Evolutionary conservation across 345 rosid species (phyloP), one percentile per base, ranked within the genome.

Genomic region (Mallotus nudiflorus): DNA sequence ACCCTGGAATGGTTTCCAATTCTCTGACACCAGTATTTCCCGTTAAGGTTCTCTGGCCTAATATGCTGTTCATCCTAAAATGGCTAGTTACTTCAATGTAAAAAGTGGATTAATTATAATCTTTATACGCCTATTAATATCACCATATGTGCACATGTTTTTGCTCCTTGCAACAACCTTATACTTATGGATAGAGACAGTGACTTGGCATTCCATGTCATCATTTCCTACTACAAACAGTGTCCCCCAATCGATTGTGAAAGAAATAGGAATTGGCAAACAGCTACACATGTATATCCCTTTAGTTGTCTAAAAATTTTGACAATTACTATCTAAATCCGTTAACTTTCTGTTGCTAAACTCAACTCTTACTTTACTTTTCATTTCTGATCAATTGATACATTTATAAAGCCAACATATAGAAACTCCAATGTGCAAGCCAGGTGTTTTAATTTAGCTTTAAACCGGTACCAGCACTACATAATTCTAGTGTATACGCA

Each of bases 301-400:
- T 49, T n/a, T 29, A 52, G 75, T 68, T 83, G 80, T 67, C 81
- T 63, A 64, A 14, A n/a, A 5, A 31, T 70, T 59, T 60, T 20
- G 49, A 55, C 28, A 2, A 60, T 70, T 15, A 48, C 24, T 58
- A 59, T 35, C 20, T 37, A 46, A 58, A 22, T 18, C 58, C 66
- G 12, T 39, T 50, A 52, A 37, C 62, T 66, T 75, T 70, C n/a
- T 7, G 48, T 63, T n/a, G 42, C 63, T 22, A 25, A 3, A 31
- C 37, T 19, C 15, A 9, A 49, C 11, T 9, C 11, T 42, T 42
- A 2, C 9, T 4, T 42, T 9, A 42, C 46, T 42, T 42, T 42
- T 12, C 9, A 12, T 33, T 33, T 33, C 37, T 33, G 6, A 33
- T 33, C 37, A 2, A 33, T 33, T 33, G 37, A 6, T n/a, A n/a